Base-by-base conservation (phyloP, 1,284 basidiomycete genomes). In the Marasmius tenuissimus region DNA sequence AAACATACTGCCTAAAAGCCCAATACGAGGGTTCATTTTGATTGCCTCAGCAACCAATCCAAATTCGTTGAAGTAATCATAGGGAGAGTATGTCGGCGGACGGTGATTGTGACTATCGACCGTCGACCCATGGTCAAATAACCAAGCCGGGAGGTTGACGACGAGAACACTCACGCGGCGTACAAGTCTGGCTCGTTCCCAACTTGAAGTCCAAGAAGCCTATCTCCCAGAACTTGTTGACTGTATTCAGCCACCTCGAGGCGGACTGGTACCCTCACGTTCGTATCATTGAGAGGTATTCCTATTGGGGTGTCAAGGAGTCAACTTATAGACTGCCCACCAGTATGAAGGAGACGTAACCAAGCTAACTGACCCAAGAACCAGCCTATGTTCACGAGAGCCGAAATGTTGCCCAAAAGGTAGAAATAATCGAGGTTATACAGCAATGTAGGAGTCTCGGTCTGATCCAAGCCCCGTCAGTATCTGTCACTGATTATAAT, bases 181-280 rank as follows among this genome's bases (percentile, higher is more conserved):
- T 79, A 85, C 66, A 85, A 72, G 70, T 87, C 84, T 9, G 85
- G 86, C 68, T 87, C 86, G 69, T 87, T 88, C 0, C 81, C 82
- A 5, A 76, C 71, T 60, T 79, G 78, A 27, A 84, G 66, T 4
- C 82, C 84, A 34, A 80, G 67, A 7, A 85, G 70, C 57, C 75
- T 74, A 51, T 72, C 67, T 66, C 84, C 69, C 68, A 79, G 68
- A 71, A 80, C 79, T 47, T 71, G 59, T 59, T 84, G 76, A 1
- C 79, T 80, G 40, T 72, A 75, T 55, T 79, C 72, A 4, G 80
- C 82, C 16, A 83, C 82, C 12, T 78, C 69, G 3, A 84, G 69
- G 2, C 73, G 75, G 27, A 49, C 12, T n/a, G 48, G 48, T 14
- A 27, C 10, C 11, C 48, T 10, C 34, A 81, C 75, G 57, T 84